Evolutionary conservation across 2,329 filamentous ascomycete genomes (phyloP), one percentile per base, ranked within the genome.

Genomic region (Claviceps maximensis): DNA sequence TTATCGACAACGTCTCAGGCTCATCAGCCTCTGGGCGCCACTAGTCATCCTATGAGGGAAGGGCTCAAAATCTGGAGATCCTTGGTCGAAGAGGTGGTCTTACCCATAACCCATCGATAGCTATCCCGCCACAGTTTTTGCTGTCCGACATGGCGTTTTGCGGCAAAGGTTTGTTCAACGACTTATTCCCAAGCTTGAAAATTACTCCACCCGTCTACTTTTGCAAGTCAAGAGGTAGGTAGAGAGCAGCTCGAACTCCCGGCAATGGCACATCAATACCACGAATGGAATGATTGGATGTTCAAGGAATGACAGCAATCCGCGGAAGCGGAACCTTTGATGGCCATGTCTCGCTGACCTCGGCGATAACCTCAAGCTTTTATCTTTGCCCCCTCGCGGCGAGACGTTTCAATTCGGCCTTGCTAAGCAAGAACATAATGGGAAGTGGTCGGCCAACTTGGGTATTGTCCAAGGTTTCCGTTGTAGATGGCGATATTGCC

Each of bases 21-120:
- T 77, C 86, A 91, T 90, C 40, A 86, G 66, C 46, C 79, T 27
- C 86, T 76, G 4, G 67, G 67, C 0, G 67, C 66, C 49, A 65
- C 66, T 48, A 65, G 56, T 8, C 65, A 74, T 0, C 86, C 0
- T 0, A 86, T 89, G 63, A 90, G 88, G 2, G 63, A 90, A 88
- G 2, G 90, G 68, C 91, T 91, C 87, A 61, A 91, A 60, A 90
- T 29, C 86, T 1, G 86, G 86, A 66, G 87, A 87, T 0, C 84
- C 87, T 63, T 90, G 86, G 63, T 90, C 87, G 0, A 84, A 84
- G 15, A 91, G 67, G 47, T 89, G 74, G 59, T 90, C 86, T 13
- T 90, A 70, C 0, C 86, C 86, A 60, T 89, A 90, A 70, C 0
- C 86, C 86, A 60, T 89, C 84, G 66, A 89, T 79, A 19, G 86